Base-by-base conservation (phyloP, 2,329 filamentous ascomycete species). In the Curvularia hawaiiensis region DNA sequence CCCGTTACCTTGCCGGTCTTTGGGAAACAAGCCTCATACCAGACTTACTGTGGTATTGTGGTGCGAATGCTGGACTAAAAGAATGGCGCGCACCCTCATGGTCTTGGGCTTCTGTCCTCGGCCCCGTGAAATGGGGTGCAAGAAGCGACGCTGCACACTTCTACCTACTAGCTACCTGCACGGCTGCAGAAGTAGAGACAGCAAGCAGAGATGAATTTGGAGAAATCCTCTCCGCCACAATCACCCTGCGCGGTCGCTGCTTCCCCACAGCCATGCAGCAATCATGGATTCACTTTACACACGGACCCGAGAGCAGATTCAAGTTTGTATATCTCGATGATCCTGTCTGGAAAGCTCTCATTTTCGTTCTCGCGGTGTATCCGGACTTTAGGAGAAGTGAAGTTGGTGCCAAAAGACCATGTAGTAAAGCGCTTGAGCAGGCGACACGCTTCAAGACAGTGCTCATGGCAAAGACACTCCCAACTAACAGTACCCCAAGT, bases 1-100 rank as follows among this genome's bases (percentile, higher is more conserved):
- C 50, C 11, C 38, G 20, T 2, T 54, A 54, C 12, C 20, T 58
- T 16, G 55, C 55, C 4, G 55, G 55, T 12, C 20, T 58, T 0
- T 54, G 45, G 55, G 50, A 58, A n/a, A 41, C 18, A 4, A 50
- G 31, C 14, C 22, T 58, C 0, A 54, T 58, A 1, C 0, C 35
- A 1, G 40, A 49, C 3, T 1, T 58, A 16, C 3, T 50, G 2
- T 58, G 44, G 55, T 18, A 24, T 2, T 7, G 4, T 28, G 2
- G 9, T 1, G 26, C 26, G 26, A 2, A 14, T 0, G n/a, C 11
- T 9, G 6, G 7, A 46, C 45, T 40, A 5, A 12, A 45, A 6
- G 7, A 20, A 50, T 58, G 55, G 55, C 50, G 50, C 0, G 50
- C 50, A 12, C 55, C 55, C 0, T 58, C 55, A 10, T 58, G 55